Percentiles rank a stretch among this genome's conserved stretches.
phyloP scores from a whole-genome alignment of 306 rosid genomes.

The Cajanus cajan region DNA sequence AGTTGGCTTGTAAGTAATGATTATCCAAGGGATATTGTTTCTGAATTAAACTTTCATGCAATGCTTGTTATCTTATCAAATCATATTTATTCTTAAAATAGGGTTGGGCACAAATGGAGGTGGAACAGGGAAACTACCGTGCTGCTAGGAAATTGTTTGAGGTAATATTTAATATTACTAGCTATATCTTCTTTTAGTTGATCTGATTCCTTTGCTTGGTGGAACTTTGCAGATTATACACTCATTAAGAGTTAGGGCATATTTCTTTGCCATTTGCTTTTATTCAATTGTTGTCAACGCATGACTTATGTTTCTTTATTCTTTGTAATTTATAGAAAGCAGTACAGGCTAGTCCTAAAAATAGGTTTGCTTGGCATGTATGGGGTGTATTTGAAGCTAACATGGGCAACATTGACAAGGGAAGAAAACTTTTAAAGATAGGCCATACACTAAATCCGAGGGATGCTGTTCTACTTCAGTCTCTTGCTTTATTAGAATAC shows the following conservation, averaged over 20 bases:
- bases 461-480: constrained; percentile 92
- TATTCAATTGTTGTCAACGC: background rate
- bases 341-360: constrained; percentile 92
- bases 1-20: constrained; percentile 92
- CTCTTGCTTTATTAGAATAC: constrained; percentile 91
- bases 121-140: constrained; percentile 68
- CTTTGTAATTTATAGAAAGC: constrained; percentile 61
- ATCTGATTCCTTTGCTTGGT: background rate
- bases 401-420: constrained; percentile 65
- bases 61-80: constrained; percentile 5
- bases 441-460: constrained; percentile 91
- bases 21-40: constrained; percentile 15
- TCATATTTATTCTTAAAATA: constrained; percentile 26
- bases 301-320: constrained; percentile 2
- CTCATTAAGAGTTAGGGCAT: background rate
- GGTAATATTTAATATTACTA: constrained; percentile 45
- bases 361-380: constrained; percentile 93
- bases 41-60: background rate
- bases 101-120: constrained; percentile 98
- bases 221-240: background rate
- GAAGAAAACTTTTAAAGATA: constrained; percentile 78
- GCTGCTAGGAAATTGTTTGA: constrained; percentile 80
- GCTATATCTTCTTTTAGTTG: background rate
- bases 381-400: constrained; percentile 98
- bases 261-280: background rate